Evolutionary conservation across 2,329 filamentous ascomycete genomes (phyloP), one percentile per base, ranked within the genome.

Genomic region (Neofusicoccum umdonicola): DNA sequence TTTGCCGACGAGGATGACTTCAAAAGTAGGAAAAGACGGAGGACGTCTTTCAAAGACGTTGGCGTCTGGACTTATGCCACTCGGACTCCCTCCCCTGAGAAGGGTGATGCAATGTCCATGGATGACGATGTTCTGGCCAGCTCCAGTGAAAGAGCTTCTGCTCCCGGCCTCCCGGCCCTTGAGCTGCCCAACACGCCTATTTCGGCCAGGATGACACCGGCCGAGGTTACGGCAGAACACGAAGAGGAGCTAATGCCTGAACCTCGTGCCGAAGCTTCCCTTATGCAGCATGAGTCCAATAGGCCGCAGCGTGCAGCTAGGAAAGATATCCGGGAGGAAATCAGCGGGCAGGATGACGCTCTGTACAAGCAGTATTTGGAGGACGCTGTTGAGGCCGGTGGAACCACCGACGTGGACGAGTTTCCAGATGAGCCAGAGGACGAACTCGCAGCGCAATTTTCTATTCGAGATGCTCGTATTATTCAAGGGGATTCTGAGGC

Each of bases 61-160:
- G 85, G 82, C 35, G 82, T 86, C 34, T 97, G 94, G 94, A 88
- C 85, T 67, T 90, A 93, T 71, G 83, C 83, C 22, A 90, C 89
- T 71, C 84, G 87, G 64, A 90, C 90, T 1, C 88, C 87, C 7
- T 93, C 88, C 61, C 90, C 91, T 2, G 85, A 89, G 71, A 83
- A 81, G 39, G 77, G 83, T 67, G 68, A 73, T 13, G 63, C 22
- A n/a, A 56, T 44, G 42, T 62, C 64, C 12, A 37, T 42, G 44
- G 42, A 58, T 17, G 50, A 45, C 4, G 51, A 58, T 15, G 35
- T 22, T 48, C 12, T 47, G 27, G 56, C 56, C n/a, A 60, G 56
- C 22, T 42, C 56, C 12, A 60, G 41, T 11, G 42, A 35, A 47
- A 35, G 42, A n/a, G 8, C 31, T n/a, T 35, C 17, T 22, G 56